Base-by-base conservation (phyloP, 768 basidiomycete genomes). In the Lentinula guzmanii region DNA sequence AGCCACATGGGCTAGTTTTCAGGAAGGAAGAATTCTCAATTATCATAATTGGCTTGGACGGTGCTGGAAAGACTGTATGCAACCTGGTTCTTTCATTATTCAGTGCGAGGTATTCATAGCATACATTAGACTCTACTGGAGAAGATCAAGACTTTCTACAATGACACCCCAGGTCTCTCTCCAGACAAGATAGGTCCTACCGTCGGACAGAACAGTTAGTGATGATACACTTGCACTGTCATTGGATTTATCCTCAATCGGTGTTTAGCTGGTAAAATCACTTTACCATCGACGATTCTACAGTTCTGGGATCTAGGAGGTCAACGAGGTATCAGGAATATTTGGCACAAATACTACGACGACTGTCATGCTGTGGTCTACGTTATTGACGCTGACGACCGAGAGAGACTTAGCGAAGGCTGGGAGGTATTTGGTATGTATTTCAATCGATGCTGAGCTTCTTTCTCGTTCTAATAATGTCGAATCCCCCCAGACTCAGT, bases 221-320 rank as follows among this genome's bases (percentile, higher is more conserved):
- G 33, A 13, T 39, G 24, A 13, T 46, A 8, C 10, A 18, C 55
- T 34, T 46, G 5, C 10, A 18, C 55, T 34, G 33, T 45, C 56
- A 1, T 24, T 21, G 6, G 13, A 35, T 33, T 39, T 50, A 13
- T 58, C 31, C 34, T 13, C 31, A 58, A 11, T 55, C n/a, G 50
- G 33, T 41, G 21, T 18, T 43, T 67, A 97, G 96, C 91, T 72
- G 97, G 96, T 42, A 93, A 92, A 71, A 95, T 98, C 62, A 87
- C 86, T 0, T 81, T 99, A 4, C 93, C 97, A 0, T 96, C 95
- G 0, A 95, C 94, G 0, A 90, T 96, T 33, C 84, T 98, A 31
- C 92, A 93, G 69, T 98, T 98, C 80, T 97, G 94, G 86, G 97
- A 99, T 70, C 80, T 99, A 9, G 96, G 97, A 10, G 96, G 96